Evolutionary conservation across 2,329 filamentous ascomycete genomes (phyloP), one percentile per base, ranked within the genome.

Genomic region (Penicillium sp.): DNA sequence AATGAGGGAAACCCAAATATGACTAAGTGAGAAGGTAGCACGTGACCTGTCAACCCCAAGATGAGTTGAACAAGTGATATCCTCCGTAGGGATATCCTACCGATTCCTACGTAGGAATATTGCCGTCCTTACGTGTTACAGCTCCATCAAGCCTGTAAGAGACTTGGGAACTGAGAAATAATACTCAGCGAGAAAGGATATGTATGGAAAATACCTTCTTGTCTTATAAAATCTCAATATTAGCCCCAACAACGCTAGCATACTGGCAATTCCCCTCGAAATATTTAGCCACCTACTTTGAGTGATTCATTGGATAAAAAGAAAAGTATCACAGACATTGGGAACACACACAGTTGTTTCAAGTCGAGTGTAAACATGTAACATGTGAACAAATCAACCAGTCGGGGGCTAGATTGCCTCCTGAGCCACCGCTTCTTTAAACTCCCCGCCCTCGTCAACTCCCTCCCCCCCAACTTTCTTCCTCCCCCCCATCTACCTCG

Each of bases 381-480:
- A 23, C 45, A 48, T 44, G 53, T 55, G 27, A 53, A 57, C 49
- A 48, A 48, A 21, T 53, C 13, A 53, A 29, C 49, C 42, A 39
- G 55, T 49, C 50, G 31, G 36, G 58, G 58, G 61, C 58, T 62
- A 45, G 47, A 55, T 59, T 61, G 64, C 58, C 61, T 65, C 67
- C 68, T 66, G 61, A 66, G 67, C 67, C 67, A 68, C 66, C 66
- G 69, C 68, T 68, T 56, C 65, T 70, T 69, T 65, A 49, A 57
- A 53, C 55, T 53, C 49, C 55, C 55, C 55, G 49, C 47, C 53
- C 57, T 49, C 17, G 29, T 47, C 49, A 52, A 52, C 33, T 47
- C 19, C 29, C 21, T 29, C 25, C 27, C 27, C 27, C 44, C 55
- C 57, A 39, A 42, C 54, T 38, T 56, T 44, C 55, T 42, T 56